Conservation (phyloP, 2,329 filamentous ascomycete genomes). For the Diatrype stigma region DNA sequence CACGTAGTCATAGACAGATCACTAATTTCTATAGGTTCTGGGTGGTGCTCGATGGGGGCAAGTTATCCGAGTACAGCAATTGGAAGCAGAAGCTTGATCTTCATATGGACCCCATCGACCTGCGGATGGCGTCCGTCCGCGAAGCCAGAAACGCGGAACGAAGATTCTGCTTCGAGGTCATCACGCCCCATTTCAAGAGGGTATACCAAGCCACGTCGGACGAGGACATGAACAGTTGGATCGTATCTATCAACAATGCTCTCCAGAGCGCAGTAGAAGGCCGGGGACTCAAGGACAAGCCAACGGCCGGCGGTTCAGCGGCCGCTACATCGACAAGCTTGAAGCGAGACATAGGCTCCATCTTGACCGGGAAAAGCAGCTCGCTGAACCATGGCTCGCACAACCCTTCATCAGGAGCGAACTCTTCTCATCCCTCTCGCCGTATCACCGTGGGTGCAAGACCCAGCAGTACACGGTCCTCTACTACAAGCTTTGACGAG, state of each 20-base stretch:
- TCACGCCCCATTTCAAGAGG: conserved; percentile 91
- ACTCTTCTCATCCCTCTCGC: conserved; percentile 60
- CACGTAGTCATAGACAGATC: not conserved
- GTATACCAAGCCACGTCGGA: conserved; percentile 98
- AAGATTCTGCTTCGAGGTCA: conserved; percentile 96
- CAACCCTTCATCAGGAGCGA: conserved; percentile 47
- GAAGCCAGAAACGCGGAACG: conserved; percentile 93
- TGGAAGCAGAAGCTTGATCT: conserved; percentile 97
- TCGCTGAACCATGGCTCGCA: conserved; percentile 53
- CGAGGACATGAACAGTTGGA: conserved; percentile 98
- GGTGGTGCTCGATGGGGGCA: conserved; percentile 96
- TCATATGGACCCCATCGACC: conserved; percentile 96
- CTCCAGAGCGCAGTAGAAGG: conserved; percentile 93
- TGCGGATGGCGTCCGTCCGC: conserved; percentile 93
- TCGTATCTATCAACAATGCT: conserved; percentile 92
- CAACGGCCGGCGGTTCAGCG: conserved; percentile 39
- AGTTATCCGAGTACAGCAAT: conserved; percentile 96
- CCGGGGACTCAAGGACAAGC: conserved; percentile 55
- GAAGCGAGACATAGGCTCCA: conserved; percentile 84
- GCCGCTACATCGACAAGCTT: conserved; percentile 44
- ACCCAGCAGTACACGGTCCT: conserved; percentile 65
- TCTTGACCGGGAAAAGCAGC: conserved; percentile 86
- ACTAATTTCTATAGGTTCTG: conserved; percentile 65
- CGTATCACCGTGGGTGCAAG: conserved; percentile 89
- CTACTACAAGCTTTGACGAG: conserved; percentile 72